Evolutionary conservation across 345 rosid genomes (phyloP).

Genomic region (Cardamine occulta): DNA sequence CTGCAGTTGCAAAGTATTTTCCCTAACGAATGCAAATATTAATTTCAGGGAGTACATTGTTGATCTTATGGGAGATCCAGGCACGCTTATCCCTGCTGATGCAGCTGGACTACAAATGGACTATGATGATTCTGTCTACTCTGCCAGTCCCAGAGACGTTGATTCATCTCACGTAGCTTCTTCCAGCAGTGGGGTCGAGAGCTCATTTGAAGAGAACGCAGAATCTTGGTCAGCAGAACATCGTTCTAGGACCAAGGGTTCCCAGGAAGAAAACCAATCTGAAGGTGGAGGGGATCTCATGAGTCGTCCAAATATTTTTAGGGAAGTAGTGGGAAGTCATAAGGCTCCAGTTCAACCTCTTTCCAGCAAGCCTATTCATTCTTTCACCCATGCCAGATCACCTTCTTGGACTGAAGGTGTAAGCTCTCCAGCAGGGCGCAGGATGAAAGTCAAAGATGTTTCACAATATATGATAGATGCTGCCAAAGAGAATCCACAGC

Average conservation of each 20-base stretch:
- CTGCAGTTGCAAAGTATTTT: constrained; percentile 1
- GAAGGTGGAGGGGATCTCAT: constrained; percentile 48
- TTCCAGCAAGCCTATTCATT: constrained; percentile 54
- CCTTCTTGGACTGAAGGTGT: constrained; percentile 99
- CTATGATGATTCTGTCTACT: constrained; percentile 62
- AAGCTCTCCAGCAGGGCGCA: constrained; percentile 77
- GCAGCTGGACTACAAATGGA: constrained; percentile 68
- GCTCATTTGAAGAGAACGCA: constrained; percentile 67
- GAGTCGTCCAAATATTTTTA: constrained; percentile 38
- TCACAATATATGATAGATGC: constrained; percentile 95
- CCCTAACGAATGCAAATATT: constrained; percentile 29
- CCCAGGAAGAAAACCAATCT: constrained; percentile 48
- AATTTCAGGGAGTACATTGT: constrained; percentile 94
- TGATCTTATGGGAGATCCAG: constrained; percentile 97
- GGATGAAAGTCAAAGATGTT: constrained; percentile 94
- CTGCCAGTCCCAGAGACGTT: constrained; percentile 70
- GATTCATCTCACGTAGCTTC: constrained; percentile 69
- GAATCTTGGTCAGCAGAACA: constrained; percentile 59
- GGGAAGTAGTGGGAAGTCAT: constrained; percentile 38
- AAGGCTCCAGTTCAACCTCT: constrained; percentile 44
- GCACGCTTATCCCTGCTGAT: constrained; percentile 93
- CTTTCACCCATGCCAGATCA: constrained; percentile 68
- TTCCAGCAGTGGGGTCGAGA: constrained; percentile 68
- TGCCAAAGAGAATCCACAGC: constrained; percentile 90
- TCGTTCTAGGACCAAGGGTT: constrained; percentile 50